Percentiles rank a stretch among this genome's conserved stretches.
These are phyloP conservation scores for Bauhinia variegata DNA, from an alignment of 306 rosid species.

Conservation along the genomic window DNA sequence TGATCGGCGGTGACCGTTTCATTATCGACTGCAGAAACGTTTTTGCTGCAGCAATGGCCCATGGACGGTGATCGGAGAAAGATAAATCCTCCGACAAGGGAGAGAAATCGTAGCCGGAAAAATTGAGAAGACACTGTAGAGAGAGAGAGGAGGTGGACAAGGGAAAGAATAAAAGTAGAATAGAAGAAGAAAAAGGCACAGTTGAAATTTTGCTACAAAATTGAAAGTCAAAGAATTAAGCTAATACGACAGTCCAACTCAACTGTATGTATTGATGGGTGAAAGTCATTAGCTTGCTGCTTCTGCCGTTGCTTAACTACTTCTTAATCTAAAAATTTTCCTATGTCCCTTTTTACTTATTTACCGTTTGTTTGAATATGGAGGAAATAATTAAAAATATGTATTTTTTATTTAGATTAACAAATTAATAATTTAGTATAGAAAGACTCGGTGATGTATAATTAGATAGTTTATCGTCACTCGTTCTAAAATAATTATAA, in stretches of 20 bases:
- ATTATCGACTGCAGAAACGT: conserved; percentile 56
- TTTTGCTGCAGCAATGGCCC: conserved; percentile 89
- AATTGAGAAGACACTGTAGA: conserved; percentile 34
- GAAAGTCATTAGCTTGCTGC: conserved; percentile 35
- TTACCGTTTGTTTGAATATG: too few species aligned
- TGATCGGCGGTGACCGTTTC: conserved; percentile 43
- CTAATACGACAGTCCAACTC: conserved; percentile 46
- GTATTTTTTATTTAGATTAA: too few species aligned
- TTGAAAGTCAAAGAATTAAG: conserved; percentile 38
- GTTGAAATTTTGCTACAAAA: conserved; percentile 31
- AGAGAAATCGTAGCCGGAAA: conserved; percentile 40
- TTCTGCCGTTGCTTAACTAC: conserved; percentile 37
- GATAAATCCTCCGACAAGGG: conserved; percentile 47
- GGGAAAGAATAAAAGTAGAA: conserved; percentile 5
- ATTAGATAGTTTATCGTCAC: too few species aligned
- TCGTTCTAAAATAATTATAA: too few species aligned
- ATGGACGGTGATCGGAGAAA: conserved; percentile 50
- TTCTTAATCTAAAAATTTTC: background rate
- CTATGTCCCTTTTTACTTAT: too few species aligned
- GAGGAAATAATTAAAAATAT: too few species aligned
- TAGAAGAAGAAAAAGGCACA: background rate
- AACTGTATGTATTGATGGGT: conserved; percentile 42
- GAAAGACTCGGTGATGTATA: too few species aligned
- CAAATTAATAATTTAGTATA: too few species aligned
- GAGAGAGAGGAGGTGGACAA: background rate